Conservation (phyloP, 768 basidiomycete genomes). For the Podaxis rugospora region DNA sequence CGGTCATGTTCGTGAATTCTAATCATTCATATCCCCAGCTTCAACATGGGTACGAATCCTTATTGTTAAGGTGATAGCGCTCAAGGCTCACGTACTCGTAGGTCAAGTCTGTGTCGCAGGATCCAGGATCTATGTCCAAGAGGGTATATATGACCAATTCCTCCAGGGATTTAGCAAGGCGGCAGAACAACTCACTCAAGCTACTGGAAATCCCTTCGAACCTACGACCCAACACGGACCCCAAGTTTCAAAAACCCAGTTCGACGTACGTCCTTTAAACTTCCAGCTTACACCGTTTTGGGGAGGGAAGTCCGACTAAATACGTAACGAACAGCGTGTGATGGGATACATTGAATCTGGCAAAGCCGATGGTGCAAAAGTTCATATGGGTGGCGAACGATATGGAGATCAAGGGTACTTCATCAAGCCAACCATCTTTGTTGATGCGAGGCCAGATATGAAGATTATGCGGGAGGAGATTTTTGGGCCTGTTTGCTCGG, state of each 20-base stretch:
- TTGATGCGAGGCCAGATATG: slow-evolving; percentile 62
- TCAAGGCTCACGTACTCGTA: background rate
- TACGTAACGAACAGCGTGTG: slow-evolving; percentile 1
- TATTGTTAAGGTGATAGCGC: background rate
- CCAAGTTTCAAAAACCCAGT: slow-evolving; percentile 72
- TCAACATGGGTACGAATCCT: background rate
- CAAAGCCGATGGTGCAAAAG: slow-evolving; percentile 13
- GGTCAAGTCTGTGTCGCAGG: slow-evolving; percentile 80
- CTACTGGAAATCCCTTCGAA: slow-evolving; percentile 65
- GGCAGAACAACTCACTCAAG: slow-evolving; percentile 41
- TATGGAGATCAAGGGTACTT: slow-evolving; percentile 45
- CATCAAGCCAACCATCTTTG: slow-evolving; percentile 74
- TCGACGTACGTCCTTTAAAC: slow-evolving; percentile 14
- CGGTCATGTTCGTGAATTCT: background rate
- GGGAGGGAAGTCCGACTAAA: background rate
- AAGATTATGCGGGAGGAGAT: slow-evolving; percentile 57
- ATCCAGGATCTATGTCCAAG: slow-evolving; percentile 83
- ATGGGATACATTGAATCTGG: slow-evolving; percentile 41
- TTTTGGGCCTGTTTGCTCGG: slow-evolving; percentile 31
- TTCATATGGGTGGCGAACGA: slow-evolving; percentile 12
- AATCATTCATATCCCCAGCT: slow-evolving; percentile 17
- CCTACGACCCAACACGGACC: slow-evolving; percentile 65
- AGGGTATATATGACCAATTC: slow-evolving; percentile 78
- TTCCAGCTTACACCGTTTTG: background rate
- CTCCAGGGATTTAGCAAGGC: slow-evolving; percentile 53